A percentile compares a stretch with the other conserved stretches of the same genome.
These are phyloP conservation scores for Phoma herbarum DNA, from an alignment of 2,329 filamentous ascomycete species.

Conservation along the genomic window DNA sequence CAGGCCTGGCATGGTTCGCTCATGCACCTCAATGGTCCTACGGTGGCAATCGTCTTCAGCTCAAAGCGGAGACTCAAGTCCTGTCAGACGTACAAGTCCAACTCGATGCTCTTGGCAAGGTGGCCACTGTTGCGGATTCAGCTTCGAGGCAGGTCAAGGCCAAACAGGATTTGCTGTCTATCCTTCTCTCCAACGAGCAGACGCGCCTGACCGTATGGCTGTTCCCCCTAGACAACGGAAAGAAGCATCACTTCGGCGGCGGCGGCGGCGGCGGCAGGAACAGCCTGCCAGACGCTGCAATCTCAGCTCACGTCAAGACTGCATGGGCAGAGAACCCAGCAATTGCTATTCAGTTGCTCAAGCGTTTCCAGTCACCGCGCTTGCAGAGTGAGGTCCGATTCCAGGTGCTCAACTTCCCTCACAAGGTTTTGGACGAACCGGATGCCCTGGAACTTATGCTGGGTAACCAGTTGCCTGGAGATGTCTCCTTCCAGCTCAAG, in stretches of 20 bases:
- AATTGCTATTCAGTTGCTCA: slow-evolving; percentile 84
- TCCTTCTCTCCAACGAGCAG: slow-evolving; percentile 86
- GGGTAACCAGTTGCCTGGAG: slow-evolving; percentile 75
- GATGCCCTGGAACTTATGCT: slow-evolving; percentile 85
- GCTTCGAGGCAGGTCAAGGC: slow-evolving; percentile 72
- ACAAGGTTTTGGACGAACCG: slow-evolving; percentile 81
- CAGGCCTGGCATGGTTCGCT: slow-evolving; percentile 88
- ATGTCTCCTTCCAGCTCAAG: slow-evolving; percentile 83
- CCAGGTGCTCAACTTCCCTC: slow-evolving; percentile 82
- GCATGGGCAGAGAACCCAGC: slow-evolving; percentile 89
- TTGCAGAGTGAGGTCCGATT: slow-evolving; percentile 79
- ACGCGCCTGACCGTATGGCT: slow-evolving; percentile 88
- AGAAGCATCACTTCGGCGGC: slow-evolving; percentile 60
- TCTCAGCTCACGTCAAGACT: slow-evolving; percentile 74
- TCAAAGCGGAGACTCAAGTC: slow-evolving; percentile 89
- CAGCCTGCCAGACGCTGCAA: slow-evolving; percentile 56
- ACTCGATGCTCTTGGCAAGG: slow-evolving; percentile 69
- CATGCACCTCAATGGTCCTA: slow-evolving; percentile 90
- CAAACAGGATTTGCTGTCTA: slow-evolving; percentile 83
- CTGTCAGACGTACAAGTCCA: slow-evolving; percentile 76
- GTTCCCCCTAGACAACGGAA: slow-evolving; percentile 75
- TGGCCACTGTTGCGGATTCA: slow-evolving; percentile 60
- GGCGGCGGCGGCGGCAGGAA: slow-evolving; percentile 55
- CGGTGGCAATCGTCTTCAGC: slow-evolving; percentile 89
- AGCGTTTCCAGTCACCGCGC: slow-evolving; percentile 78